These are phyloP conservation scores for Collybia sp. DNA, from an alignment of 768 basidiomycete species.

Conservation along the genomic window DNA sequence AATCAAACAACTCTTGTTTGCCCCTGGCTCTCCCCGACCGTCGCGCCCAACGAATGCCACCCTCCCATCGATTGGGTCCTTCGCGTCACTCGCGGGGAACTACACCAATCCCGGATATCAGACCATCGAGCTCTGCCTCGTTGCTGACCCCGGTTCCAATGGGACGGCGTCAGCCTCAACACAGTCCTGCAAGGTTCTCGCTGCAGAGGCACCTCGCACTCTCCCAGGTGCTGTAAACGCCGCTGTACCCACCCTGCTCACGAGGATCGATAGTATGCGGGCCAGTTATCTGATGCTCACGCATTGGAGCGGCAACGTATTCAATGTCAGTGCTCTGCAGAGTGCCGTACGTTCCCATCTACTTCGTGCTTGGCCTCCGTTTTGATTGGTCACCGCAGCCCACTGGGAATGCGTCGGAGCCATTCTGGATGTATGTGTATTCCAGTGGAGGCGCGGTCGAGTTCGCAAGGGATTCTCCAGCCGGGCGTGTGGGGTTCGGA, in stretches of 20 bases:
- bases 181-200: conserved; percentile 8
- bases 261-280: conserved; percentile 10
- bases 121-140: no score
- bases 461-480: conserved; percentile 9
- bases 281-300: no score
- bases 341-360: conserved; percentile 13
- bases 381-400: background rate
- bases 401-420: no score
- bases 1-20: no score
- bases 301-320: no score
- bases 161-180: no score
- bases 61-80: no score
- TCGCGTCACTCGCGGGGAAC: no score
- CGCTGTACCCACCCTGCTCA: conserved; percentile 11
- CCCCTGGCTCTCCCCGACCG: background rate
- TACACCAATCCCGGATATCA: no score
- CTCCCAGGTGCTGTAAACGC: conserved; percentile 11
- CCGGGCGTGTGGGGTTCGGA: no score
- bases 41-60: background rate
- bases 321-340: conserved; percentile 10
- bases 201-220: conserved; percentile 2
- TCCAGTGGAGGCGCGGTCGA: conserved; percentile 11
- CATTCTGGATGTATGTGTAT: background rate
- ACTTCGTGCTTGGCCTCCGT: background rate
- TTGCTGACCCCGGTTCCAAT: no score